Evolutionary conservation across 148 eudicot genomes (phyloP), one percentile per base, ranked within the genome.

Genomic region (Persicaria maculosa): DNA sequence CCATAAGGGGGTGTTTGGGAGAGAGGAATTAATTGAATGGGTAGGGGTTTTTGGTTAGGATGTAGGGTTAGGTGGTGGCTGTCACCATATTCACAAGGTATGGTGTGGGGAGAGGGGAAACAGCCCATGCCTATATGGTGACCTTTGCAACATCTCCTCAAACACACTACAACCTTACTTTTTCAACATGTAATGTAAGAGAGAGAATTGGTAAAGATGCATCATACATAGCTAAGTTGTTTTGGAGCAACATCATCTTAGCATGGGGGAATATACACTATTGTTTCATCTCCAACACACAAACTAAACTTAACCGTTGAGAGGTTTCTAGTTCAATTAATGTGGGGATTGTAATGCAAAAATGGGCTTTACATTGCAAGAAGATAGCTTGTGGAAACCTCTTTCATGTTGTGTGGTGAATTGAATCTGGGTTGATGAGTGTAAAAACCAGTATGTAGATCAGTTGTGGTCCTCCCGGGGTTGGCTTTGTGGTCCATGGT

Each of bases 1-100:
- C 67, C 40, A 61, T 61, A 25, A 61, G 43, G 15, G 9, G 43
- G 3, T 61, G 67, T 61, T 54, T 54, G 58, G 58, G 19, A 2
- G 20, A 54, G 36, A 57, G 62, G 62, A 57, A 57, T 64, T 64
- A 12, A 64, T 11, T 36, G 69, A 14, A 14, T 43, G 16, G 47
- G 17, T 14, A 40, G 17, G 9, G 68, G 10, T 64, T 12, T 14
- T 53, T 36, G 40, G 70, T 17, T 40, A 36, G 9, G 4, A 40
- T 65, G 70, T 65, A 40, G 70, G 70, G 46, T 65, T 65, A 40
- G 70, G 17, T 65, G 70, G 70, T 65, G 70, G n/a, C 46, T 36
- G 70, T 65, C 70, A 40, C 70, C 70, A 40, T 65, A 40, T 40
- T 55, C 61, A 55, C 31, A 58, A 36, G 69, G 69, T 64, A 64